These are phyloP conservation scores for Neonothopanus nambi DNA, from an alignment of 1,284 basidiomycete species.

Conservation along the genomic window DNA sequence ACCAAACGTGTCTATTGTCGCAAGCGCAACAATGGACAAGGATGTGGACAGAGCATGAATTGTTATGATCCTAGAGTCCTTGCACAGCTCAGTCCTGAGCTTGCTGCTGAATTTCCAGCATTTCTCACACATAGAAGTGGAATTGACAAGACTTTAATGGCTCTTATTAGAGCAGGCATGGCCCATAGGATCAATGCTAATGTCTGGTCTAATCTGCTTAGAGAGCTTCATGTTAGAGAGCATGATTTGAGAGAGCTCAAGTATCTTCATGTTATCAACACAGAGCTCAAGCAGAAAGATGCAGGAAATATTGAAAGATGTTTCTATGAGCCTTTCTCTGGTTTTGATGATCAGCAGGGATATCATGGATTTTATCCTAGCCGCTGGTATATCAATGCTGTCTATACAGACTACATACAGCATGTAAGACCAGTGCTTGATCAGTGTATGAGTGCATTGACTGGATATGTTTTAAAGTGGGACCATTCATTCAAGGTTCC, in stretches of 20 bases:
- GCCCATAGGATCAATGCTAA: not conserved
- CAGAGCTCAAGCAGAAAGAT: not conserved
- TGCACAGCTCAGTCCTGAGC: constrained; percentile 4
- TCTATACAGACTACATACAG: constrained; percentile 19
- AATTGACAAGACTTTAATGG: constrained; percentile 13
- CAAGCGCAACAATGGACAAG: not conserved
- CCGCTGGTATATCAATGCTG: constrained; percentile 14
- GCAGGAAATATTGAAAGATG: not conserved
- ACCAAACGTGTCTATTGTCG: constrained; percentile 12
- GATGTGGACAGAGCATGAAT: not conserved
- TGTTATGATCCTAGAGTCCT: constrained; percentile 8
- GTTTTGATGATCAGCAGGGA: constrained; percentile 11
- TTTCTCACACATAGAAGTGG: constrained; percentile 15
- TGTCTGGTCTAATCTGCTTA: constrained; percentile 1
- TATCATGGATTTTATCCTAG: constrained; percentile 19
- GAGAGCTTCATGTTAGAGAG: constrained; percentile 12
- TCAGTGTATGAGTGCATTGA: constrained; percentile 4
- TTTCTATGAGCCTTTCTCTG: constrained; percentile 12
- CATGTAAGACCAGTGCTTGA: constrained; percentile 7
- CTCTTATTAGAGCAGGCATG: constrained; percentile 4
- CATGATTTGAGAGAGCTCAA: constrained; percentile 14
- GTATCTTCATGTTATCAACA: constrained; percentile 13
- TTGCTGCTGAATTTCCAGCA: constrained; percentile 13
- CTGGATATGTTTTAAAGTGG: constrained; percentile 1
- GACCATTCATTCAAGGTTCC: constrained; percentile 10